Evolutionary conservation across 208 protist species (phyloP).

Genomic region (Wallacemonas rigidus): DNA sequence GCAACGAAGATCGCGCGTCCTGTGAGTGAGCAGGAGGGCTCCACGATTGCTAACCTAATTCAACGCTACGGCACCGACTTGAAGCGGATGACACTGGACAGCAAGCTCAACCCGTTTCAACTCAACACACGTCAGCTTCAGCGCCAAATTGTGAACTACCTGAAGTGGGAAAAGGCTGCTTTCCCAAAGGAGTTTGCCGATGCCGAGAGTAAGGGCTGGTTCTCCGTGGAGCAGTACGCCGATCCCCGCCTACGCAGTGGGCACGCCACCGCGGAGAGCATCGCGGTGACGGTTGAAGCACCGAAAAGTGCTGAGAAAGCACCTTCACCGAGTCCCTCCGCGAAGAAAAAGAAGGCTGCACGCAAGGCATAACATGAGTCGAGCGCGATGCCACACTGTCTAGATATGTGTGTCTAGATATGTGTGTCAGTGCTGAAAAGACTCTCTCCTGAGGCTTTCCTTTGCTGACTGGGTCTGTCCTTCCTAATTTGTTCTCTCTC

Average conservation of each 20-base stretch:
- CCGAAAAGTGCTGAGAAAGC: not conserved
- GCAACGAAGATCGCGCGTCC: conserved; percentile 53
- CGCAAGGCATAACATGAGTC: conserved; percentile 21
- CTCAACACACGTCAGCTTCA: conserved; percentile 87
- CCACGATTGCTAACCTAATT: conserved; percentile 72
- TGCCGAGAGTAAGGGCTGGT: conserved; percentile 74
- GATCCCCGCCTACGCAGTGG: conserved; percentile 57
- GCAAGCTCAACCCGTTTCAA: conserved; percentile 83
- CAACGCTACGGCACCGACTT: conserved; percentile 70
- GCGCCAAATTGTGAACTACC: conserved; percentile 81
- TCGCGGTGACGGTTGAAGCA: not conserved
- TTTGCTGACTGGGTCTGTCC: not conserved
- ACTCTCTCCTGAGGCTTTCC: not conserved
- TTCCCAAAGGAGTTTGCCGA: conserved; percentile 73
- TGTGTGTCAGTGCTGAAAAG: not conserved
- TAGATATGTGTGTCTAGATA: not conserved
- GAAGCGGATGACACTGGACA: conserved; percentile 83
- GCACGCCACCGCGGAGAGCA: not conserved
- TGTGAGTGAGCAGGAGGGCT: conserved; percentile 78
- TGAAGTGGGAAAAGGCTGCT: conserved; percentile 75
- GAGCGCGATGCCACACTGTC: not conserved
- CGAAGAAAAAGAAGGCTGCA: conserved; percentile 24
- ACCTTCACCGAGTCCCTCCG: not conserved
- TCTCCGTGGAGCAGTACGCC: conserved; percentile 65
- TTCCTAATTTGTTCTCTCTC: not conserved